Conservation (phyloP, 2,329 filamentous ascomycete genomes). For the Xylaria polymorpha region DNA sequence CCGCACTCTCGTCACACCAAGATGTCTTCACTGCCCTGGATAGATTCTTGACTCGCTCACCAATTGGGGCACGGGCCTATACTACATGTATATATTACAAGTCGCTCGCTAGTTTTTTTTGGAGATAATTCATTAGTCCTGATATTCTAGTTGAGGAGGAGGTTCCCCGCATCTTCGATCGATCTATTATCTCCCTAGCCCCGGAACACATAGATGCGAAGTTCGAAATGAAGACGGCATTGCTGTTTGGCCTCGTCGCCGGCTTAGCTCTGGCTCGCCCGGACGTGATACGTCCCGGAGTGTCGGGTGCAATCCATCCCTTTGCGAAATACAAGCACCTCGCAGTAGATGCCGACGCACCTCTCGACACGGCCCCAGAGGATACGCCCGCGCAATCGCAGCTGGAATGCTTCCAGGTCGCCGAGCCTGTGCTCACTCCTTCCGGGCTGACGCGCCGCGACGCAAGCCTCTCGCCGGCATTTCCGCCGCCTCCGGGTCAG, state of each 20-base stretch:
- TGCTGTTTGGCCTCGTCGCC: conserved; percentile 38
- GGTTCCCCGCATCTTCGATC: too few relatives aligned
- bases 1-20: background rate
- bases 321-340: conserved; percentile 43
- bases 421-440: conserved; percentile 71
- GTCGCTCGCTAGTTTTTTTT: too few relatives aligned
- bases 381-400: conserved; percentile 30
- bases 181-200: background rate
- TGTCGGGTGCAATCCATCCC: conserved; percentile 38
- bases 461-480: conserved; percentile 47
- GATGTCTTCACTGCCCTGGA: too few relatives aligned
- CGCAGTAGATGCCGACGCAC: conserved; percentile 18
- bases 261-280: conserved; percentile 39
- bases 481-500: conserved; percentile 36
- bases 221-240: conserved; percentile 27
- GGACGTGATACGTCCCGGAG: conserved; percentile 23
- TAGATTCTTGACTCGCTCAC: too few relatives aligned
- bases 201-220: background rate
- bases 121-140: too few relatives aligned
- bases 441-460: conserved; percentile 54
- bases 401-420: conserved; percentile 76
- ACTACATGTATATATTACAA: too few relatives aligned
- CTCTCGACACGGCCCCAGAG: conserved; percentile 24
- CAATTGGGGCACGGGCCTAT: too few relatives aligned
- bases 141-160: too few relatives aligned